Evolutionary conservation across 176 grass and related monocot species (phyloP).

Genomic region (Bolboschoenus planiculmis): DNA sequence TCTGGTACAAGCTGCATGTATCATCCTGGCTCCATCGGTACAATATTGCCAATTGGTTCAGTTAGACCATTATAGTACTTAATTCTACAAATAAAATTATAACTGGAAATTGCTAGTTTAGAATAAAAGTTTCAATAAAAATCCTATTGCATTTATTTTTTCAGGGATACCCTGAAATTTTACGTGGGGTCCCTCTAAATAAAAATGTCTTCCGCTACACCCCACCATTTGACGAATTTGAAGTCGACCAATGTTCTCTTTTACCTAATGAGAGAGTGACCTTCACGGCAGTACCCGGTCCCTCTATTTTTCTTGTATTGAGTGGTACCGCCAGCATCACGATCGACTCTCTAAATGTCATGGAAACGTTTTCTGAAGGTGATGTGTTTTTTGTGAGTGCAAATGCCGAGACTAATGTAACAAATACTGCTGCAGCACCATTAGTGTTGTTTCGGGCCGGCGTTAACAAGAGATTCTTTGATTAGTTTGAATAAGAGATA

Average conservation of each 20-base stretch:
- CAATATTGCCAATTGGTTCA: neutral
- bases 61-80: neutral
- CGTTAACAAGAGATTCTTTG: conserved; percentile 70
- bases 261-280: conserved; percentile 31
- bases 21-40: neutral
- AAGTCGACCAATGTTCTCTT: conserved; percentile 53
- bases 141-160: neutral
- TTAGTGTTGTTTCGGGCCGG: conserved; percentile 64
- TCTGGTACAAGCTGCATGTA: conserved; percentile 18
- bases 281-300: conserved; percentile 45
- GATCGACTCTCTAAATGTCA: conserved; percentile 3
- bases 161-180: conserved; percentile 65
- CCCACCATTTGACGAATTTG: conserved; percentile 80
- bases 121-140: neutral
- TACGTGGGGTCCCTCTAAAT: conserved; percentile 41
- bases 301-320: conserved; percentile 71
- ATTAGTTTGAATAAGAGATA: conserved; percentile 22
- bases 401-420: conserved; percentile 46
- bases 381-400: conserved; percentile 67
- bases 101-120: neutral
- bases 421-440: conserved; percentile 17
- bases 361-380: conserved; percentile 44
- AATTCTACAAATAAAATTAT: neutral
- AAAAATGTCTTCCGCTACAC: conserved; percentile 56
- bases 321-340: conserved; percentile 41